Evolutionary conservation across 805 yeast species (phyloP).

Genomic region (Pichia ethanolica): DNA sequence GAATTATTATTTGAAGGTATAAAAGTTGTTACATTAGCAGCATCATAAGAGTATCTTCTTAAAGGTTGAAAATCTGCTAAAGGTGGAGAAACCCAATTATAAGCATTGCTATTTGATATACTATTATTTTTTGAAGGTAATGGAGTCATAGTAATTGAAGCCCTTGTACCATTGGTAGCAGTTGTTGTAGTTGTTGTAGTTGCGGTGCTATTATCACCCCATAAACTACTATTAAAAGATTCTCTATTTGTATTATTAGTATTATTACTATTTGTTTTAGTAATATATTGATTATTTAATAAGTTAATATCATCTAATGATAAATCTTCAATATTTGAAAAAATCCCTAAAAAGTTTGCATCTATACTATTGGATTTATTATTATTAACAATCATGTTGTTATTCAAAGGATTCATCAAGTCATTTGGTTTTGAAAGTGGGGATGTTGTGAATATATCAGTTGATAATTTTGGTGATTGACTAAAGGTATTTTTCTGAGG

Average conservation of each 20-base stretch:
- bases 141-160: background rate
- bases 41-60: slow-evolving; percentile 22
- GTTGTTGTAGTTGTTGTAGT: background rate
- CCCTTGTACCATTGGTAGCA: background rate
- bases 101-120: background rate
- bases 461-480: background rate
- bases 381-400: no score
- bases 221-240: background rate
- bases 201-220: background rate
- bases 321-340: slow-evolving; percentile 1
- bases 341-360: background rate
- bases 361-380: no score
- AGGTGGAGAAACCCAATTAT: slow-evolving; percentile 20
- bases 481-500: background rate
- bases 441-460: background rate
- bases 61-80: slow-evolving; percentile 18
- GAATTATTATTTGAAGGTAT: background rate
- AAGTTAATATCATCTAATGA: background rate
- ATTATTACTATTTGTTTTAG: background rate
- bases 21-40: slow-evolving; percentile 12
- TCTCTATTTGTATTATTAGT: background rate
- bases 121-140: slow-evolving; percentile 4
- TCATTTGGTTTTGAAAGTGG: background rate
- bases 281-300: background rate
- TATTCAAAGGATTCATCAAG: background rate